These are phyloP conservation scores for Neonothopanus nambi DNA, from an alignment of 1,284 basidiomycete genomes.

Conservation along the genomic window DNA sequence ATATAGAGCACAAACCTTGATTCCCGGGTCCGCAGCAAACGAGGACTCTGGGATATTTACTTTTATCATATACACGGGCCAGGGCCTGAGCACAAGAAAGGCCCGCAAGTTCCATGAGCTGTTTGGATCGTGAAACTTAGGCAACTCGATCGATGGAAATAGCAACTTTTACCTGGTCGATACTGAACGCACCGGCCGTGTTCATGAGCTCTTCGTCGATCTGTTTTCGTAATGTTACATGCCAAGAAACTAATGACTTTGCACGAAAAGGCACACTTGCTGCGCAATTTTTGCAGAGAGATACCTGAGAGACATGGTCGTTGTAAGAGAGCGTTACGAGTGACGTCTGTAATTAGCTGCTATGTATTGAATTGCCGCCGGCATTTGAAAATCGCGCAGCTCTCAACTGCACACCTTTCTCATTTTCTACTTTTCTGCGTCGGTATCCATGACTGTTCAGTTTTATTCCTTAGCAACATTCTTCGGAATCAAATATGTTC, in stretches of 20 bases:
- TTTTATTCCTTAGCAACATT: neutral
- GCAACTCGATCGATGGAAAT: neutral
- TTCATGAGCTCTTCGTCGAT: constrained; percentile 95
- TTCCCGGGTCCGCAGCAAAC: constrained; percentile 97
- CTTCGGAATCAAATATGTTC: neutral
- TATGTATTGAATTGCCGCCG: too few relatives aligned
- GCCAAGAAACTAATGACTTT: too few relatives aligned
- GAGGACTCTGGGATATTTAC: constrained; percentile 72
- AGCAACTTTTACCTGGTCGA: constrained; percentile 82
- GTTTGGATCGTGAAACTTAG: constrained; percentile 31
- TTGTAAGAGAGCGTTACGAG: neutral
- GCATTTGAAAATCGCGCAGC: neutral
- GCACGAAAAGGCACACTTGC: constrained; percentile 48
- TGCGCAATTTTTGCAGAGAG: constrained; percentile 80
- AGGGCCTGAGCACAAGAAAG: constrained; percentile 92
- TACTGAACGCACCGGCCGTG: constrained; percentile 79
- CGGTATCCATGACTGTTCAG: neutral
- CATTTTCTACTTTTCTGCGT: neutral
- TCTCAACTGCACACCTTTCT: neutral
- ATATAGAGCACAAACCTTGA: constrained; percentile 54
- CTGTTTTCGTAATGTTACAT: constrained; percentile 36
- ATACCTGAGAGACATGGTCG: constrained; percentile 73
- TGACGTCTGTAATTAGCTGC: constrained; percentile 2
- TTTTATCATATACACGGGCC: constrained; percentile 70
- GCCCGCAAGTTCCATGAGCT: constrained; percentile 99